phyloP scores from a whole-genome alignment of 1,284 basidiomycete genomes.

The Butyriboletus regius region DNA sequence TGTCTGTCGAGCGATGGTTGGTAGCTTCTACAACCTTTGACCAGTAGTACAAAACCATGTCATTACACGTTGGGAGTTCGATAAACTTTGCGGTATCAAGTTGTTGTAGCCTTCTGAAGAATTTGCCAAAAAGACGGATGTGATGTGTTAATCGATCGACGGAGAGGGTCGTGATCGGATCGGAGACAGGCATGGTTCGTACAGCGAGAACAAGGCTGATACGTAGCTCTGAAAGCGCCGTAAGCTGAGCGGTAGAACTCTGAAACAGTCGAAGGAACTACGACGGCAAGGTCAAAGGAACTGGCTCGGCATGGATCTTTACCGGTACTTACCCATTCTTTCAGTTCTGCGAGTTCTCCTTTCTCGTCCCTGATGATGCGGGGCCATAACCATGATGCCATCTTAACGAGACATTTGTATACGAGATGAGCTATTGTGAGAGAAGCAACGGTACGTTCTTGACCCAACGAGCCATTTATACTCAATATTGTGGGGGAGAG shows the following conservation, averaged over 20 bases:
- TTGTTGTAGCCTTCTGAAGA: conserved; percentile 67
- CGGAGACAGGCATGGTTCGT: conserved; percentile 18
- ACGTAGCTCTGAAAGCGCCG: conserved; percentile 46
- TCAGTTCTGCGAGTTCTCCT: conserved; percentile 39
- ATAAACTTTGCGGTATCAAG: conserved; percentile 55
- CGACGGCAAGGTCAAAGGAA: conserved; percentile 5
- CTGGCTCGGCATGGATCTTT: background rate
- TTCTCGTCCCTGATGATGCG: conserved; percentile 41
- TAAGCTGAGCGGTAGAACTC: conserved; percentile 50
- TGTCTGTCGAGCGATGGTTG: conserved; percentile 39
- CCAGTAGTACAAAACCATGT: conserved; percentile 72
- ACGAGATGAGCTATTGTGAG: conserved; percentile 57
- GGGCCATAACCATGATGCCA: conserved; percentile 65
- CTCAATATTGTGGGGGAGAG: conserved; percentile 43
- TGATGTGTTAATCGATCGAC: conserved; percentile 58
- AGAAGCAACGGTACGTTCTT: conserved; percentile 41
- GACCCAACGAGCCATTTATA: conserved; percentile 36
- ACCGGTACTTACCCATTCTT: conserved; percentile 47
- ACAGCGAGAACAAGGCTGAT: conserved; percentile 37
- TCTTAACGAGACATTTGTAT: conserved; percentile 63
- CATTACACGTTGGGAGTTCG: conserved; percentile 53
- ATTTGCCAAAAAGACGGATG: conserved; percentile 64
- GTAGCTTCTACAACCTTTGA: conserved; percentile 64
- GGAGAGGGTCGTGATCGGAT: conserved; percentile 34
- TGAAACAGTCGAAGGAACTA: conserved; percentile 58